These are phyloP conservation scores for Laetiporus sulphureus DNA, from an alignment of 1,284 basidiomycete species.

Conservation along the genomic window DNA sequence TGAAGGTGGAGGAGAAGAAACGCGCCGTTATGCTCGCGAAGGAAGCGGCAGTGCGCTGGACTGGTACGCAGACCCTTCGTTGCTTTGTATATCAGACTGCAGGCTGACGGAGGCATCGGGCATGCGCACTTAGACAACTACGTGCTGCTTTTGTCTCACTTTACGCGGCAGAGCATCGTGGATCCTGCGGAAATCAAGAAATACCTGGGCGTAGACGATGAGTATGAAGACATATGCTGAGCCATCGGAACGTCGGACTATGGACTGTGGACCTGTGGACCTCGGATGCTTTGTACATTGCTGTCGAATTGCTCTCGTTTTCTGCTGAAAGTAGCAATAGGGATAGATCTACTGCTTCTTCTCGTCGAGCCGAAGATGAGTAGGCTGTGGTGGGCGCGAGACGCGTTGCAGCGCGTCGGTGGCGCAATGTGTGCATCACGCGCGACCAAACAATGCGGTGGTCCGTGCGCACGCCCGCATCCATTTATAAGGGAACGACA, in stretches of 20 bases:
- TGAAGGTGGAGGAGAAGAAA: conserved; percentile 69
- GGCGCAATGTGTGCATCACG: too few species aligned
- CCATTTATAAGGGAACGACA: neutral
- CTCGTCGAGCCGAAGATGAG: too few species aligned
- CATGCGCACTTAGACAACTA: conserved; percentile 23
- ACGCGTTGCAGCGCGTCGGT: too few species aligned
- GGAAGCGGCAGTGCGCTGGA: conserved; percentile 80
- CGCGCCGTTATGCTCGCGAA: conserved; percentile 66
- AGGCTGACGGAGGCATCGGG: neutral
- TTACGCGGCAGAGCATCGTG: conserved; percentile 54
- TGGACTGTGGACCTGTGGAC: too few species aligned
- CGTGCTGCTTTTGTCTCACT: conserved; percentile 50
- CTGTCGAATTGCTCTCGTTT: too few species aligned
- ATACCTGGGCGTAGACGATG: conserved; percentile 59
- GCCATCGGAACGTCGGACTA: too few species aligned
- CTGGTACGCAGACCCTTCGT: conserved; percentile 52
- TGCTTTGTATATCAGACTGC: neutral
- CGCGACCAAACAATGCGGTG: neutral
- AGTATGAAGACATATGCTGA: conserved; percentile 68
- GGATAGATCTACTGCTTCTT: too few species aligned
- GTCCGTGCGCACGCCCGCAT: neutral
- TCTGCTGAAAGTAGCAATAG: too few species aligned
- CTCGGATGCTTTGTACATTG: too few species aligned
- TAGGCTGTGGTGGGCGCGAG: too few species aligned
- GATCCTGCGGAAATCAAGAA: conserved; percentile 54